Conservation (phyloP, 1,139 yeast genomes). For the Kurtzmaniella quercitrusa region DNA sequence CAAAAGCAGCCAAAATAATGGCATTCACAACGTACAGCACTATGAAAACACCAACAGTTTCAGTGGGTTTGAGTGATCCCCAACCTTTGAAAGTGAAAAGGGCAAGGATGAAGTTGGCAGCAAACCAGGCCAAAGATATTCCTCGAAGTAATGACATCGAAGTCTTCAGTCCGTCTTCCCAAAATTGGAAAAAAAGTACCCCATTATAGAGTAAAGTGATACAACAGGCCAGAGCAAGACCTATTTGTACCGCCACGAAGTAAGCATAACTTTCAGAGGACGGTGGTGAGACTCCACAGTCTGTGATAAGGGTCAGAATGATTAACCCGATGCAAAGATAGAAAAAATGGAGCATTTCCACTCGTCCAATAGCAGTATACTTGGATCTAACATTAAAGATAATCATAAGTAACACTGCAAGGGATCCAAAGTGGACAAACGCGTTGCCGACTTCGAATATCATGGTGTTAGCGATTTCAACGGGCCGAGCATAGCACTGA, state of each 20-base stretch:
- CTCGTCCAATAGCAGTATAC: slow-evolving; percentile 91
- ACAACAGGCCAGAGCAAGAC: slow-evolving; percentile 67
- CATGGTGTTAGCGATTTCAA: slow-evolving; percentile 84
- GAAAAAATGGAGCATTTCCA: slow-evolving; percentile 76
- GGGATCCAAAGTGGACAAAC: slow-evolving; percentile 73
- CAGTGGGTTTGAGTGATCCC: slow-evolving; percentile 39
- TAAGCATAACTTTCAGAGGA: slow-evolving; percentile 71
- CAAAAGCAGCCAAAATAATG: slow-evolving; percentile 55
- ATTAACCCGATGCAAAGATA: slow-evolving; percentile 56
- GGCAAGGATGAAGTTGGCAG: slow-evolving; percentile 62
- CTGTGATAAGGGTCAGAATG: slow-evolving; percentile 69
- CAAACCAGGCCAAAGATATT: slow-evolving; percentile 49
- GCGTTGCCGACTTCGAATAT: slow-evolving; percentile 91
- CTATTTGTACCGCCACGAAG: slow-evolving; percentile 79
- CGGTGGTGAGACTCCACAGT: slow-evolving; percentile 91
- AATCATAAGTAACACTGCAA: slow-evolving; percentile 62
- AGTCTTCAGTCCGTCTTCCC: slow-evolving; percentile 84
- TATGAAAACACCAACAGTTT: slow-evolving; percentile 60
- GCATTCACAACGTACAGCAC: slow-evolving; percentile 72
- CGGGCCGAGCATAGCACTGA: slow-evolving; percentile 77
- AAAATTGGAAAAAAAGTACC: slow-evolving; percentile 75
- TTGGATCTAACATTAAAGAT: slow-evolving; percentile 77
- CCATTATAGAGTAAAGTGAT: slow-evolving; percentile 70
- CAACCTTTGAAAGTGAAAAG: slow-evolving; percentile 72
- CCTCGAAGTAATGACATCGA: slow-evolving; percentile 58